Base-by-base conservation (phyloP, 2,329 filamentous ascomycete genomes). In the Diplodia scrobiculata region DNA sequence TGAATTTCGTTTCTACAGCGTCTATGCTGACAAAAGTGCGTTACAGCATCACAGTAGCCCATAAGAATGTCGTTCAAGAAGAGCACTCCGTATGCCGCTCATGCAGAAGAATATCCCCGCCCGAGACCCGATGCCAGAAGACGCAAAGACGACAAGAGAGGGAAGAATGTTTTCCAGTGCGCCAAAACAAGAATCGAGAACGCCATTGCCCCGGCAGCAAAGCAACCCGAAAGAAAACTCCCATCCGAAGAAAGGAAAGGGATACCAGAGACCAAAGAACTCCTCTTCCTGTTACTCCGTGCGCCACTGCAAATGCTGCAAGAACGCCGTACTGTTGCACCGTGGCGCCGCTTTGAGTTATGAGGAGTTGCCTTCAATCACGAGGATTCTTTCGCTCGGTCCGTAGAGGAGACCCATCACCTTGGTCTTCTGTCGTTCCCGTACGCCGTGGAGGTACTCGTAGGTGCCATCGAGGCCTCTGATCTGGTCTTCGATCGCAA, bases 401-500 rank as follows among this genome's bases (percentile, higher is more conserved):
- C 64, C 64, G 32, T 66, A 66, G 5, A 66, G 47, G 29, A 90
- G 86, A 79, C 94, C 89, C 84, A 95, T 87, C 71, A 95, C 81
- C 78, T 91, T 92, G 67, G 87, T 86, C 82, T 94, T 95, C 80
- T 97, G 94, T 70, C 85, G 84, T 69, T 91, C 86, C 48, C 94
- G 82, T 45, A 96, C 87, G 9, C 84, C 86, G 68, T 89, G 89
- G 10, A 98, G 83, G 74, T 96, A 91, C 13, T 84, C 84, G 71
- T 92, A 91, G 3, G 92, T 93, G 27, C 90, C 89, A 71, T 91
- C 89, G 21, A 98, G 78, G 4, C 94, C 92, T 52, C 83, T 83
- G 70, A 98, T 91, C 81, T 98, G 94, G 72, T 93, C 91, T 68
- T 94, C 91, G 19, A 97, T 84, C 1, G 88, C 88, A 19, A 94